phyloP scores from a whole-genome alignment of 106 monocot species.

The Posidonia australis region DNA sequence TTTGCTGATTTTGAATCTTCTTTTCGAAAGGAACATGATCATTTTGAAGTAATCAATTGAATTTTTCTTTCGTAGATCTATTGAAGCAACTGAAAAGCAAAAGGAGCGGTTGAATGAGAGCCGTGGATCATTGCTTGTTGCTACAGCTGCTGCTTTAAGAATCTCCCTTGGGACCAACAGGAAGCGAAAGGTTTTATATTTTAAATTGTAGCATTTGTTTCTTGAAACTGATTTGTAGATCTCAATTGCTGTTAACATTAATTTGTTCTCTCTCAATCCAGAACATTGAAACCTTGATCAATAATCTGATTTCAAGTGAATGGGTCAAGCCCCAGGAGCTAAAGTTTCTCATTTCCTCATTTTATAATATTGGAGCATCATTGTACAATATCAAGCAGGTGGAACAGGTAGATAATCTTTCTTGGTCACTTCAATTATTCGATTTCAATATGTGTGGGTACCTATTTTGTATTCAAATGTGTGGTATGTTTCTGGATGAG shows the following conservation, averaged over 20 bases:
- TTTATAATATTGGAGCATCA: conserved; percentile 41
- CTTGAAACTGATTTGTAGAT: neutral
- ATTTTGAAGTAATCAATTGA: neutral
- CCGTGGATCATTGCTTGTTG: conserved; percentile 32
- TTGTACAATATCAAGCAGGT: conserved; percentile 34
- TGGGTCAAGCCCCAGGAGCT: conserved; percentile 53
- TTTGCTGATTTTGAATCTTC: conserved; percentile 1
- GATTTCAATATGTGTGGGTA: no score
- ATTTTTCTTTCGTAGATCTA: conserved; percentile 12
- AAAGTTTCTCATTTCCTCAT: conserved; percentile 40
- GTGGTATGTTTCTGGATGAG: no score
- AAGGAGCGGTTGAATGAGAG: conserved; percentile 23
- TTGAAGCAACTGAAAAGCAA: conserved; percentile 15
- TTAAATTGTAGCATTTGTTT: neutral
- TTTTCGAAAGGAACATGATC: neutral
- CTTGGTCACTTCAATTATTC: neutral
- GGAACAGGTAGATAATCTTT: conserved; percentile 27
- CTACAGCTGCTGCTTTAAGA: conserved; percentile 34
- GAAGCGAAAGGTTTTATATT: conserved; percentile 26
- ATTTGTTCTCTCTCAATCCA: conserved; percentile 23
- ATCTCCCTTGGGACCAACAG: conserved; percentile 20
- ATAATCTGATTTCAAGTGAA: conserved; percentile 33
- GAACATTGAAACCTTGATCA: conserved; percentile 27
- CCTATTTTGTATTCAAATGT: no score
- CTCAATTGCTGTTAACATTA: neutral